Percentiles rank a stretch among this genome's conserved stretches.
These are phyloP conservation scores for Triticum timopheevii DNA, from an alignment of 176 grass and related monocot genomes.

Conservation along the genomic window DNA sequence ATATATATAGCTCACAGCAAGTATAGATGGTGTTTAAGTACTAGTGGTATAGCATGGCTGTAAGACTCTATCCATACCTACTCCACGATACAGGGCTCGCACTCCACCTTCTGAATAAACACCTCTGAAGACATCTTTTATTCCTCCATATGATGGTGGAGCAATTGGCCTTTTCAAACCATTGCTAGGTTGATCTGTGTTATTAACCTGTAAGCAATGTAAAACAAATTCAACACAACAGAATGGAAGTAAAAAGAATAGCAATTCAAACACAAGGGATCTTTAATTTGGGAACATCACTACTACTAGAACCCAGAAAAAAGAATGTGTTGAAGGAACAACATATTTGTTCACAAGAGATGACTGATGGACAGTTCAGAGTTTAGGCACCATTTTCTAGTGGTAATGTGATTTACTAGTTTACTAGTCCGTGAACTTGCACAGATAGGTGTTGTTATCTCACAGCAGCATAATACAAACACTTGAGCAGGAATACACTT, in stretches of 20 bases:
- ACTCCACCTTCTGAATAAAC: conserved; percentile 85
- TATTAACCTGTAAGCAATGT: conserved; percentile 49
- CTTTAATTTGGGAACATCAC: not conserved
- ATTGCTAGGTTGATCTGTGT: conserved; percentile 41
- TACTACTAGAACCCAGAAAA: not conserved
- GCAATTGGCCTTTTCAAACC: conserved; percentile 48
- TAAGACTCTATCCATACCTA: conserved; percentile 50
- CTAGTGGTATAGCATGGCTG: not conserved
- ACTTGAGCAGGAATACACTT: not conserved
- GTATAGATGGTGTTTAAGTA: not conserved
- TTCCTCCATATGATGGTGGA: conserved; percentile 70
- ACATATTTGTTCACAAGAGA: not conserved
- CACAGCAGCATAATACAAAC: not conserved
- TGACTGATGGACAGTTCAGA: not conserved
- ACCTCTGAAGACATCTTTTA: conserved; percentile 76
- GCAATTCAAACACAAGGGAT: not conserved
- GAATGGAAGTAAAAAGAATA: not conserved
- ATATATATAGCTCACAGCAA: not conserved
- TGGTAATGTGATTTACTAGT: not conserved
- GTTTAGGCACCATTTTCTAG: not conserved
- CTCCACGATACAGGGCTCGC: conserved; percentile 85
- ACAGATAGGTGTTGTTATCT: not conserved
- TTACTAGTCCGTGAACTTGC: not conserved
- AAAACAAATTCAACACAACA: conserved; percentile 16
- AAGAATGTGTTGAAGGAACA: not conserved